These are phyloP conservation scores for Torulaspora maleeae DNA, from an alignment of 805 yeast species.

Conservation along the genomic window DNA sequence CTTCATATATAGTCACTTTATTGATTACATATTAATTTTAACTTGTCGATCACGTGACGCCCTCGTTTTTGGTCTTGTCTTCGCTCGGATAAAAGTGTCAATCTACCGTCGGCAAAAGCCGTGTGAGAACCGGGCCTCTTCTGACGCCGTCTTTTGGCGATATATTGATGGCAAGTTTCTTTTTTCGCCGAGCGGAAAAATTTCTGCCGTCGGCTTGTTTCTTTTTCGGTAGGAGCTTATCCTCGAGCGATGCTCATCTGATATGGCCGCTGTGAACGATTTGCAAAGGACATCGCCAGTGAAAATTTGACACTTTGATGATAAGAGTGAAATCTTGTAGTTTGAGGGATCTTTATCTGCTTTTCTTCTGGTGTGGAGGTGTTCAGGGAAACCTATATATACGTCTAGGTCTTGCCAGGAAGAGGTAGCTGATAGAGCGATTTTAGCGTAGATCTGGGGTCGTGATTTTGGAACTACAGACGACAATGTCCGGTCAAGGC, in stretches of 20 bases:
- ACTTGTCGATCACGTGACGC: slow-evolving; percentile 1
- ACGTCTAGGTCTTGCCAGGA: no score
- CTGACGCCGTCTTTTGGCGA: background rate
- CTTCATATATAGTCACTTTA: slow-evolving; percentile 4
- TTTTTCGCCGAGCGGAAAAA: background rate
- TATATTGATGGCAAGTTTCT: background rate
- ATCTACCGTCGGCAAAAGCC: no score
- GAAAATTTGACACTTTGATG: no score
- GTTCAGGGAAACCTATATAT: no score
- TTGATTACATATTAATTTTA: slow-evolving; percentile 1
- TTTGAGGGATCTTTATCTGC: no score
- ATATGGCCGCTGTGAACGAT: background rate
- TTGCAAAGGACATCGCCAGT: background rate
- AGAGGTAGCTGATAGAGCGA: no score
- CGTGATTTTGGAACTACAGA: no score
- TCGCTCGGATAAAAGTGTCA: no score
- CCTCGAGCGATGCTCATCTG: background rate
- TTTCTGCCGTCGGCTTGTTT: background rate
- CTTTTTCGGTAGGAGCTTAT: background rate
- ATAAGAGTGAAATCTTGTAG: no score
- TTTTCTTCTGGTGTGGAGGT: no score
- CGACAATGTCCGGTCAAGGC: slow-evolving; percentile 2
- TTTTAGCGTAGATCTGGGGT: no score
- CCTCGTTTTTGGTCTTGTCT: background rate
- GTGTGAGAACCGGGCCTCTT: background rate